Evolutionary conservation across 805 yeast species (phyloP).

Genomic region (Blastobotrys mokoenaii): DNA sequence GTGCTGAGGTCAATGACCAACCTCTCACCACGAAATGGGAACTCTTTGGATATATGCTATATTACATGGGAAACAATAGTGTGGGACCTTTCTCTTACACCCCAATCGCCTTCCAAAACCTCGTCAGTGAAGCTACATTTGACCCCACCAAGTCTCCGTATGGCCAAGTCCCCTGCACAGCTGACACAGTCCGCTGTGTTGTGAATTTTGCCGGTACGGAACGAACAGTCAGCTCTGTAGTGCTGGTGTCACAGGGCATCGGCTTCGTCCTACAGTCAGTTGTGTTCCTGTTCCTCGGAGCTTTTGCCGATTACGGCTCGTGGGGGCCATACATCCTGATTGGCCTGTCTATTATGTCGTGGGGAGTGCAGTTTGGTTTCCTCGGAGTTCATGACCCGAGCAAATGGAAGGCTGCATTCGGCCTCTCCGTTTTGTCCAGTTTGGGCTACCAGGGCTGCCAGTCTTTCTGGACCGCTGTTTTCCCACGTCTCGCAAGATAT

Average conservation of each 20-base stretch:
- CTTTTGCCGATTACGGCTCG: slow-evolving; percentile 12
- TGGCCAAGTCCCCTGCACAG: slow-evolving; percentile 8
- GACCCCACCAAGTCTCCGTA: slow-evolving; percentile 6
- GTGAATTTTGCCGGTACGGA: slow-evolving; percentile 10
- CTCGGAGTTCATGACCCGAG: slow-evolving; percentile 6
- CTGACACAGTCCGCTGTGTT: slow-evolving; percentile 7
- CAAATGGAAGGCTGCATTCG: slow-evolving; percentile 11
- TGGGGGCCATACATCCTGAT: slow-evolving; percentile 9
- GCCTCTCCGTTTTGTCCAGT: slow-evolving; percentile 6
- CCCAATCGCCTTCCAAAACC: slow-evolving; percentile 11
- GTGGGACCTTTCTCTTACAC: slow-evolving; percentile 12
- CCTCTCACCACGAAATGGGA: slow-evolving; percentile 11
- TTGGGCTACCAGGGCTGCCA: slow-evolving; percentile 9
- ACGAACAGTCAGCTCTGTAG: slow-evolving; percentile 6
- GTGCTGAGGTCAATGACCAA: slow-evolving; percentile 6
- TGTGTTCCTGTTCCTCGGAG: slow-evolving; percentile 12
- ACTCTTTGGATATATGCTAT: slow-evolving; percentile 10
- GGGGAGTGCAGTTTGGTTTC: slow-evolving; percentile 12
- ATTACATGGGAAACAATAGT: slow-evolving; percentile 13
- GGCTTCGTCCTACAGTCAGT: slow-evolving; percentile 12
- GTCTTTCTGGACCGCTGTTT: slow-evolving; percentile 12
- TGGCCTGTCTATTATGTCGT: slow-evolving; percentile 6
- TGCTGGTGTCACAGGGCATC: slow-evolving; percentile 11
- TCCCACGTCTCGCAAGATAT: slow-evolving; percentile 13
- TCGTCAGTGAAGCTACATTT: slow-evolving; percentile 10